phyloP scores from a whole-genome alignment of 345 rosid genomes.

The Lagerstroemia speciosa region DNA sequence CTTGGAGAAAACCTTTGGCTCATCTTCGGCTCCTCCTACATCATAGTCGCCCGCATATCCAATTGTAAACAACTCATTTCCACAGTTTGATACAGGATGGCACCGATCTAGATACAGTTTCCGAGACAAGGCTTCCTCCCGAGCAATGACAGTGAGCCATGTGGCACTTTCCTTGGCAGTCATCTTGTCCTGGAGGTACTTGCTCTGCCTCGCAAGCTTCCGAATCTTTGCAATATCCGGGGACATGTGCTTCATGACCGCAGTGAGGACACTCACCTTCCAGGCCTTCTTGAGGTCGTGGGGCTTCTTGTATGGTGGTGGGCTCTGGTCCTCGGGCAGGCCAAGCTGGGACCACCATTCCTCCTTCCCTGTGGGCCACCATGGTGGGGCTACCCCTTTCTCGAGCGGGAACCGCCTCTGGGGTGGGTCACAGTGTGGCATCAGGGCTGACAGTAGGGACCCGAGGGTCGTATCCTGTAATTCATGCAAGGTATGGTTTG shows the following conservation, averaged over 20 bases:
- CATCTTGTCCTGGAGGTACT: slow-evolving; percentile 84
- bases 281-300: no score
- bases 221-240: slow-evolving; percentile 71
- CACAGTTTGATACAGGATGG: slow-evolving; percentile 28
- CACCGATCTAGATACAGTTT: slow-evolving; percentile 55
- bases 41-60: slow-evolving; percentile 58
- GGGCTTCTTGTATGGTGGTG: slow-evolving; percentile 73
- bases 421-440: slow-evolving; percentile 83
- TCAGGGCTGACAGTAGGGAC: slow-evolving; percentile 69
- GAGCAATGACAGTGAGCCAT: slow-evolving; percentile 62
- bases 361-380: slow-evolving; percentile 79
- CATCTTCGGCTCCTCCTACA: slow-evolving; percentile 49
- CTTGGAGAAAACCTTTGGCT: slow-evolving; percentile 25
- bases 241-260: slow-evolving; percentile 73
- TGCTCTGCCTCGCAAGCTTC: slow-evolving; percentile 75
- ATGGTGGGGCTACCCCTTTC: slow-evolving; percentile 73
- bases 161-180: slow-evolving; percentile 87
- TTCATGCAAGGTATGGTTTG: slow-evolving; percentile 57
- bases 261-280: slow-evolving; percentile 66
- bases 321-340: slow-evolving; percentile 49
- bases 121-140: slow-evolving; percentile 57
- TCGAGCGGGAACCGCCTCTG: slow-evolving; percentile 79
- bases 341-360: slow-evolving; percentile 72
- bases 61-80: slow-evolving; percentile 36
- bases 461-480: slow-evolving; percentile 81